Evolutionary conservation across 768 basidiomycete species (phyloP).

Genomic region (Tulasnella sp.): DNA sequence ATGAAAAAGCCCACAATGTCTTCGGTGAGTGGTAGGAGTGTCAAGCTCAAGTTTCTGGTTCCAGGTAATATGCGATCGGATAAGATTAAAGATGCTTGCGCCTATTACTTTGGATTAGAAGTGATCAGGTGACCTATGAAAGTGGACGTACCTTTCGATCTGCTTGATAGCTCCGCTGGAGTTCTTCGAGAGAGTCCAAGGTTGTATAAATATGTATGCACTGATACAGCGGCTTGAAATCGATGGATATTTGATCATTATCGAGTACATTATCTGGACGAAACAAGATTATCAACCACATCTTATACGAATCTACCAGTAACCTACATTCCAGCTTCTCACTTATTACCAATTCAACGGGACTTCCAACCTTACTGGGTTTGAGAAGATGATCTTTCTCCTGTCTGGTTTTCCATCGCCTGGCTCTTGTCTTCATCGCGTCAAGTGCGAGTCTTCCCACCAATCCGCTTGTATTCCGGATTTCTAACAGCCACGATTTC

Average conservation of each 20-base stretch:
- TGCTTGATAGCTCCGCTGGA: constrained; percentile 89
- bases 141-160: constrained; percentile 61
- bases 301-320: neutral
- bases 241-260: constrained; percentile 74
- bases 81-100: constrained; percentile 92
- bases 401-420: constrained; percentile 69
- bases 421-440: constrained; percentile 69
- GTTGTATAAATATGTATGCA: constrained; percentile 95
- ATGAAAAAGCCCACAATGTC: constrained; percentile 98
- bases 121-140: neutral
- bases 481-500: constrained; percentile 95
- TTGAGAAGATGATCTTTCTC: constrained; percentile 75
- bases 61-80: constrained; percentile 29
- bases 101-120: constrained; percentile 35
- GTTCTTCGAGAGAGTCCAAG: constrained; percentile 77
- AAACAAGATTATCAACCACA: neutral
- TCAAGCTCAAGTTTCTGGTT: constrained; percentile 21
- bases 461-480: constrained; percentile 72
- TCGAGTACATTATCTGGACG: constrained; percentile 74
- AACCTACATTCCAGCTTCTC: constrained; percentile 88
- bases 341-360: constrained; percentile 81
- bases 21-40: constrained; percentile 67
- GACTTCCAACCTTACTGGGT: constrained; percentile 71
- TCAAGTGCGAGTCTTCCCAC: constrained; percentile 83
- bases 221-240: constrained; percentile 91